These are phyloP conservation scores for Seiridium cupressi DNA, from an alignment of 2,329 filamentous ascomycete species.

Conservation along the genomic window DNA sequence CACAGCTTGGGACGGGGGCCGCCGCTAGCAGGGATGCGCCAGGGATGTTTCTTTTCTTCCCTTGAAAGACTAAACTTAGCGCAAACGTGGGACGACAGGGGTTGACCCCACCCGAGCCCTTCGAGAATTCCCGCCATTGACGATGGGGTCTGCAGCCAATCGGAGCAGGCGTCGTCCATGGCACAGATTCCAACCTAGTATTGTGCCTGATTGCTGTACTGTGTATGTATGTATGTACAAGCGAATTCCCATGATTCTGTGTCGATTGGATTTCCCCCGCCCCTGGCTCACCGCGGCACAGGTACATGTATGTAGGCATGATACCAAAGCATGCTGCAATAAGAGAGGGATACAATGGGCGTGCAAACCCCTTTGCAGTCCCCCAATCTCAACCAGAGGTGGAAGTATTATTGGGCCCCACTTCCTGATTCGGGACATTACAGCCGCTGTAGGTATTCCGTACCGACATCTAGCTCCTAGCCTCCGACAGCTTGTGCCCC, in stretches of 20 bases:
- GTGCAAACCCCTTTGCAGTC: no score
- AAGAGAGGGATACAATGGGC: no score
- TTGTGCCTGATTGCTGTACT: no score
- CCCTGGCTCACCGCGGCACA: no score
- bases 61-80: constrained; percentile 3
- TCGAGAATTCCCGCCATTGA: no score
- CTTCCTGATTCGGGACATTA: neutral
- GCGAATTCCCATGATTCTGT: no score
- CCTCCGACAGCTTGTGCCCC: neutral
- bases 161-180: neutral
- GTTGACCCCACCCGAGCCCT: neutral
- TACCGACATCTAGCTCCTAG: neutral
- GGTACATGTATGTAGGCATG: no score
- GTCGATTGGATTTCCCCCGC: no score
- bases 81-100: constrained; percentile 6
- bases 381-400: neutral
- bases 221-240: no score
- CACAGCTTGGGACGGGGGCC: neutral
- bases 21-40: neutral
- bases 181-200: no score
- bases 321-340: no score
- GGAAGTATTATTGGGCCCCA: neutral
- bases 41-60: neutral
- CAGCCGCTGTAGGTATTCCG: neutral
- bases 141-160: neutral